These are phyloP conservation scores for Limonomyces culmigenus DNA, from an alignment of 1,284 basidiomycete genomes.

Conservation along the genomic window DNA sequence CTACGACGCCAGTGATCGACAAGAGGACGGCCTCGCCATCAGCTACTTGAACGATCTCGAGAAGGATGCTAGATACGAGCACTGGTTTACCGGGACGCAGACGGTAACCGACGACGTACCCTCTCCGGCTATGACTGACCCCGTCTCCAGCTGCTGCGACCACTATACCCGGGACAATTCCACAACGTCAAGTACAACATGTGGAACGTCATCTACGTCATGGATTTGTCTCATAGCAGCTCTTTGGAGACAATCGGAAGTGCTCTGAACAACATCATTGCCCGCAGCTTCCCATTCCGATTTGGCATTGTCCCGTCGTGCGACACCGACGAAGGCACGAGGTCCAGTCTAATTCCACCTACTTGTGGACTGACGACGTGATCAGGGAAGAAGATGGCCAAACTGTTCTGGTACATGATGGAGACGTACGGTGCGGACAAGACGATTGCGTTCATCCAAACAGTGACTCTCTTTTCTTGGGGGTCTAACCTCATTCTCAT, in stretches of 20 bases:
- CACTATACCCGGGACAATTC: conserved; percentile 62
- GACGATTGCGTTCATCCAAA: conserved; percentile 42
- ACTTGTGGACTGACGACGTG: conserved; percentile 3
- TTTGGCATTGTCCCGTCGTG: conserved; percentile 72
- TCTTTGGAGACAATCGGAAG: conserved; percentile 47
- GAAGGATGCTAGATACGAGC: conserved; percentile 53
- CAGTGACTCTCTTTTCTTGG: conserved; percentile 20
- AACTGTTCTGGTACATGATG: conserved; percentile 51
- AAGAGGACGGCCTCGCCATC: conserved; percentile 60
- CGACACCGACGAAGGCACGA: conserved; percentile 37
- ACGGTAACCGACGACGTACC: conserved; percentile 14
- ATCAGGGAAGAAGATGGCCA: conserved; percentile 53
- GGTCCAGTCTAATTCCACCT: conserved; percentile 1
- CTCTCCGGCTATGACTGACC: neutral
- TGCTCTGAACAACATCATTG: conserved; percentile 51
- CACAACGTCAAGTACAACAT: conserved; percentile 58
- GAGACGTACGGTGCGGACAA: conserved; percentile 43
- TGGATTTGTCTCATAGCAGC: conserved; percentile 56
- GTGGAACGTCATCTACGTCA: conserved; percentile 63
- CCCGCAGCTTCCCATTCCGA: conserved; percentile 56
- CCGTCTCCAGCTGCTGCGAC: conserved; percentile 41
- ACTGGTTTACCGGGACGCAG: conserved; percentile 35
- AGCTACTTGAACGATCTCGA: conserved; percentile 86
- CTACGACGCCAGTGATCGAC: conserved; percentile 79
- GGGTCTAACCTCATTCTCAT: conserved; percentile 13